These are phyloP conservation scores for Suhomyces yuchorum DNA, from an alignment of 1,139 yeast genomes.

Conservation along the genomic window DNA sequence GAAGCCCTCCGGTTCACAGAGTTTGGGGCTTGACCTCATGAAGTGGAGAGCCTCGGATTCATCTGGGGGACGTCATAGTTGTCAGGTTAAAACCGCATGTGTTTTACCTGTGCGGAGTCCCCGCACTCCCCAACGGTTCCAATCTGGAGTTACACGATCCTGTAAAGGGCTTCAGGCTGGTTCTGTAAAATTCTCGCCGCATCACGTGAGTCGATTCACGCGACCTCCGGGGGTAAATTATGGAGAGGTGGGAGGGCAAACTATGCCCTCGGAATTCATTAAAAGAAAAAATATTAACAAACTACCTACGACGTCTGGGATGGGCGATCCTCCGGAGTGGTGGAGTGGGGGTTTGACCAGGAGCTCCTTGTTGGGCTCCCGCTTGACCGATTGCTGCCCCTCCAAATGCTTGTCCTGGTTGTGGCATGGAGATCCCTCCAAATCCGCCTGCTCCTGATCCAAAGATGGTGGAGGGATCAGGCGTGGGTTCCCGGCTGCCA, in stretches of 20 bases:
- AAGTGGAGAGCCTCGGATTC: not conserved
- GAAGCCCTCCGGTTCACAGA: too few relatives aligned
- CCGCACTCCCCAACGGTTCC: not conserved
- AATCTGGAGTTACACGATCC: not conserved
- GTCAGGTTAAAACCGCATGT: not conserved
- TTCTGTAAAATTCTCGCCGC: too few relatives aligned
- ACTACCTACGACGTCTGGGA: slow-evolving; percentile 22
- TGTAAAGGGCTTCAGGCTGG: too few relatives aligned
- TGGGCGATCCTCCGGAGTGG: slow-evolving; percentile 21
- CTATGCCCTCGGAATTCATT: not conserved
- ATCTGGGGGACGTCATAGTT: not conserved
- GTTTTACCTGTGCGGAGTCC: not conserved
- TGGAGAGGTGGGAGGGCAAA: not conserved
- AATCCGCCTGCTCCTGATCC: slow-evolving; percentile 11
- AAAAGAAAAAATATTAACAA: not conserved
- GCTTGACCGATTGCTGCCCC: not conserved
- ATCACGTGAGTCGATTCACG: too few relatives aligned
- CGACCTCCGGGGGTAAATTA: not conserved
- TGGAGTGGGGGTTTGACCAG: slow-evolving; percentile 14
- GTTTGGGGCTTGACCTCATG: not conserved
- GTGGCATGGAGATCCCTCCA: slow-evolving; percentile 11
- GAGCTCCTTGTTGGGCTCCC: slow-evolving; percentile 5
- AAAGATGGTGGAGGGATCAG: slow-evolving; percentile 33
- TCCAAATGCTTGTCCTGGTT: slow-evolving; percentile 4
- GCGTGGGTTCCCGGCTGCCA: slow-evolving; percentile 28